A percentile compares a stretch with the other conserved stretches of the same genome.
Evolutionary conservation across 140 eudicot genomes (phyloP).

Genomic region (Oenanthe javanica): DNA sequence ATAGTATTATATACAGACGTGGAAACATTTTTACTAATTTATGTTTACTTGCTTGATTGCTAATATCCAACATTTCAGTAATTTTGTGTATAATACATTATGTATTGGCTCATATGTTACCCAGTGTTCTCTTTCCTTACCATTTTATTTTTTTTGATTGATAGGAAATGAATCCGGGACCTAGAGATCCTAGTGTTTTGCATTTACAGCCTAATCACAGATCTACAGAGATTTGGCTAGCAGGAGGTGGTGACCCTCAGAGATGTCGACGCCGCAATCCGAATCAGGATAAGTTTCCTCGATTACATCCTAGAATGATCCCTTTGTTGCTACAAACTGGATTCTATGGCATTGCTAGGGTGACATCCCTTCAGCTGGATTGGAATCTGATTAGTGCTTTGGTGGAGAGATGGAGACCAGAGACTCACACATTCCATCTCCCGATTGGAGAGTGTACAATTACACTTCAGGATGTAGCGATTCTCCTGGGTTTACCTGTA

Average conservation of each 20-base stretch:
- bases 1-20: background rate
- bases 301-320: background rate
- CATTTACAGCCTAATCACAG: background rate
- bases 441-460: conserved; percentile 1
- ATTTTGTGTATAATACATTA: background rate
- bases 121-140: background rate
- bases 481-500: background rate
- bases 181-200: background rate
- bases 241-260: conserved; percentile 6
- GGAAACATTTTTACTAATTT: background rate
- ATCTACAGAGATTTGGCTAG: conserved; percentile 5
- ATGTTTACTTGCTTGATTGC: background rate
- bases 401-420: conserved; percentile 10
- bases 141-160: background rate
- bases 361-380: conserved; percentile 6
- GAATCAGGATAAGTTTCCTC: conserved; percentile 4
- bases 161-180: conserved; percentile 4
- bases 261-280: conserved; percentile 9
- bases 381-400: conserved; percentile 7
- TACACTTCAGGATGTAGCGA: conserved; percentile 9
- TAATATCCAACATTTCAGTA: background rate
- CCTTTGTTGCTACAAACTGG: background rate
- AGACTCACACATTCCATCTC: conserved; percentile 2
- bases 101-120: background rate
- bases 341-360: conserved; percentile 6